Evolutionary conservation across 163 green algal species (phyloP).

Genomic region (Prototheca cutis): DNA sequence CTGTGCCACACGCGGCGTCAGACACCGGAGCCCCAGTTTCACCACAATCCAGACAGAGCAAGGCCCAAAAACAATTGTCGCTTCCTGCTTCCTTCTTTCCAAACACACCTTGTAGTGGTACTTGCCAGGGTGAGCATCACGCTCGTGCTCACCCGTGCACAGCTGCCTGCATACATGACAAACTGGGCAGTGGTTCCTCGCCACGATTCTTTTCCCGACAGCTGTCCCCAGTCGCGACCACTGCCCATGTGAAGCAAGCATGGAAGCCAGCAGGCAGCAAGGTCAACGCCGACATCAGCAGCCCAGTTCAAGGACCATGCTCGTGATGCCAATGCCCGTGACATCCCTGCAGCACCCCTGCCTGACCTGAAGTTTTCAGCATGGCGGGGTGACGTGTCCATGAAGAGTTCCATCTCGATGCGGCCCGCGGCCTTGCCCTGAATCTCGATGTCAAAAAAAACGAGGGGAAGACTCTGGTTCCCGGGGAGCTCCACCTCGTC

Average conservation of each 20-base stretch:
- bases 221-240: background rate
- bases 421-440: conserved; percentile 40
- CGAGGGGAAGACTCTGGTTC: conserved; percentile 45
- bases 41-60: background rate
- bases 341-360: background rate
- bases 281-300: background rate
- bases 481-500: conserved; percentile 14
- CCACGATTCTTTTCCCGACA: background rate
- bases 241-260: too few relatives aligned
- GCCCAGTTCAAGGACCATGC: background rate
- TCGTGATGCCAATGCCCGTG: background rate
- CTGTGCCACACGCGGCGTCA: background rate
- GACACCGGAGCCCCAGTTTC: background rate
- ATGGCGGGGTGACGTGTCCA: conserved; percentile 34
- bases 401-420: conserved; percentile 64
- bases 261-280: too few relatives aligned
- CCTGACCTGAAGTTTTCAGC: conserved; percentile 49
- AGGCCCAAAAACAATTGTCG: background rate
- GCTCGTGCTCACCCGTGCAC: conserved; percentile 48
- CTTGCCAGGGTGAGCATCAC: conserved; percentile 31
- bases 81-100: background rate
- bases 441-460: conserved; percentile 55
- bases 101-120: conserved; percentile 20
- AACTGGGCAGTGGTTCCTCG: too few relatives aligned
- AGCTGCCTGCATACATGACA: too few relatives aligned